Conservation (phyloP, 306 rosid genomes). For the Glycine latifolia region DNA sequence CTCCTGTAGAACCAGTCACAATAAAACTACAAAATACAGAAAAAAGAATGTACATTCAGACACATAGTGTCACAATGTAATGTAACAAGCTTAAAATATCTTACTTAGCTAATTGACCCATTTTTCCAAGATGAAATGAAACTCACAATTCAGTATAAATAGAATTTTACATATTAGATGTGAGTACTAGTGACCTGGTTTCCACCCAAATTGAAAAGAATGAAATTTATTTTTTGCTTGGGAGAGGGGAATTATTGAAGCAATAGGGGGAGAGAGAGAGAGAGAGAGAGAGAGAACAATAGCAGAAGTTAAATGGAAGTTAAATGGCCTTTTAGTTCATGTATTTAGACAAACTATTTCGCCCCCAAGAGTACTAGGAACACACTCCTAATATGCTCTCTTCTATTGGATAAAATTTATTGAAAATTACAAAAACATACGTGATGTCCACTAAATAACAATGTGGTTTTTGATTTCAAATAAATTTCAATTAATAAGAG, state of each 20-base stretch:
- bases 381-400: not conserved
- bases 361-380: not conserved
- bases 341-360: constrained; percentile 20
- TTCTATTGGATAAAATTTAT: not conserved
- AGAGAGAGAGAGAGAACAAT: not conserved
- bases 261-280: not conserved
- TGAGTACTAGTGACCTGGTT: not conserved
- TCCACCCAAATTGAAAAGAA: constrained; percentile 12
- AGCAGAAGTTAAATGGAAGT: not conserved
- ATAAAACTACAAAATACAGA: constrained; percentile 22
- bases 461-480: not conserved
- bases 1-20: not conserved
- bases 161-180: constrained; percentile 29
- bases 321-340: constrained; percentile 1
- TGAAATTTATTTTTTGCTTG: not conserved
- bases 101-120: constrained; percentile 23
- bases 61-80: not conserved
- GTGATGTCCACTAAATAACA: not conserved
- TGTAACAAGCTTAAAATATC: not conserved
- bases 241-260: not conserved
- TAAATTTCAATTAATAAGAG: not conserved
- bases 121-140: not conserved
- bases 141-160: not conserved
- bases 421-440: not conserved
- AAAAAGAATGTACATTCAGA: constrained; percentile 21